Conservation (phyloP, 2,329 filamentous ascomycete species). For the Rhynchosporium agropyri region DNA sequence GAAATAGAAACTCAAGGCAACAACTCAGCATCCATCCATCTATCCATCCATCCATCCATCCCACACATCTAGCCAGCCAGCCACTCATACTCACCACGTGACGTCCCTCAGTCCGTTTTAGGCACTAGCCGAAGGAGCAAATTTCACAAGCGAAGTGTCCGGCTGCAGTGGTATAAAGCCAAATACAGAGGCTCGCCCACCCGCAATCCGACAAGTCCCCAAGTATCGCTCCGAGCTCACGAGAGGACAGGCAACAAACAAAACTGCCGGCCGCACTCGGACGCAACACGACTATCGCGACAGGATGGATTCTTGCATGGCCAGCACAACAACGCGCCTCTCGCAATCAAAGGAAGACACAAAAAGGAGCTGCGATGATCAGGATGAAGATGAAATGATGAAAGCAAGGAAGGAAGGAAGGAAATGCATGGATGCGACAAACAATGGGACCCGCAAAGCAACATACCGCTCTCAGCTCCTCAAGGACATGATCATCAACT, state of each 20-base stretch:
- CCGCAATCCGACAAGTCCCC: conserved; percentile 28
- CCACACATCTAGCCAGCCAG: not conserved
- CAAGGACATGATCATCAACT: conserved; percentile 82
- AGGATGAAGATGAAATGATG: conserved; percentile 11
- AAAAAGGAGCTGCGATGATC: not conserved
- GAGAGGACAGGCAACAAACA: conserved; percentile 22
- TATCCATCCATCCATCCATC: conserved; percentile 4
- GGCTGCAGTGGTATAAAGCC: conserved; percentile 40
- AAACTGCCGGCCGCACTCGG: conserved; percentile 1
- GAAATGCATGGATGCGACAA: not conserved
- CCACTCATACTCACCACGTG: conserved; percentile 19
- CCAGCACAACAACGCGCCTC: not conserved
- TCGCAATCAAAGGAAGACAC: not conserved
- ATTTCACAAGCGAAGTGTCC: conserved; percentile 33
- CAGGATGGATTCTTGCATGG: not conserved
- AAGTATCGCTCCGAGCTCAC: conserved; percentile 26
- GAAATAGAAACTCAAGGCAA: conserved; percentile 6
- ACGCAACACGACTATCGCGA: not conserved
- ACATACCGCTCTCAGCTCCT: conserved; percentile 85
- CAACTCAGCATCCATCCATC: not conserved
- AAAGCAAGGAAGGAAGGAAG: conserved; percentile 3
- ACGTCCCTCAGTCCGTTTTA: conserved; percentile 9
- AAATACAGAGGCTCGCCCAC: conserved; percentile 43
- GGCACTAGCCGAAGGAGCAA: conserved; percentile 34
- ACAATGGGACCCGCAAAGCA: not conserved